Evolutionary conservation across 768 basidiomycete species (phyloP).

Genomic region (Cyclocybe aegerita): DNA sequence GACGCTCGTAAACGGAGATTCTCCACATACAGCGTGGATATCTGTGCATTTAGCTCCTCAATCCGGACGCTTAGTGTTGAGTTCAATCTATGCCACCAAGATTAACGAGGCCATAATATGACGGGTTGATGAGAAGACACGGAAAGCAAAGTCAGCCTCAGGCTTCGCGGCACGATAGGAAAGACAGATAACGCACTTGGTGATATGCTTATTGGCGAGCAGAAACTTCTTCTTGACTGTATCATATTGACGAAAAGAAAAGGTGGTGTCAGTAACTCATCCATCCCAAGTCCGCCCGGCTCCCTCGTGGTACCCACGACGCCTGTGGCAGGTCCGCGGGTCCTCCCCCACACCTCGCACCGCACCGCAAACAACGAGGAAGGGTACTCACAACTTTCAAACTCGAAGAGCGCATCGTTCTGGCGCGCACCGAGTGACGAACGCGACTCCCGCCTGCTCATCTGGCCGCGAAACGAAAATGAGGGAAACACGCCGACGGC

Average conservation of each 20-base stretch:
- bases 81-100: conserved; percentile 57
- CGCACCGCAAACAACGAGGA: neutral
- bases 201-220: conserved; percentile 89
- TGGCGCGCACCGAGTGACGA: conserved; percentile 66
- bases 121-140: neutral
- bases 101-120: neutral
- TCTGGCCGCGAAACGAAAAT: conserved; percentile 13
- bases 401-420: conserved; percentile 80
- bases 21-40: conserved; percentile 79
- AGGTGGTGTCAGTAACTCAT: conserved; percentile 8
- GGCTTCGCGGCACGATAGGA: neutral
- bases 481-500: neutral
- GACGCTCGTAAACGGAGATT: conserved; percentile 81
- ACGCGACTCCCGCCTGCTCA: conserved; percentile 63
- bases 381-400: conserved; percentile 72
- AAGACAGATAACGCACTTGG: conserved; percentile 59
- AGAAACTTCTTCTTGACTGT: conserved; percentile 92
- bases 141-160: conserved; percentile 4
- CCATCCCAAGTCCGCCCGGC: too few relatives aligned
- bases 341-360: too few relatives aligned
- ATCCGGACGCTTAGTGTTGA: conserved; percentile 82
- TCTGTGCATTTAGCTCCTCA: conserved; percentile 81
- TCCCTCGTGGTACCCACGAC: too few relatives aligned
- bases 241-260: conserved; percentile 21
- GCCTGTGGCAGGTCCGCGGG: too few relatives aligned